Conservation (phyloP, 2,329 filamentous ascomycete genomes). For the Trichoderma lentiforme region DNA sequence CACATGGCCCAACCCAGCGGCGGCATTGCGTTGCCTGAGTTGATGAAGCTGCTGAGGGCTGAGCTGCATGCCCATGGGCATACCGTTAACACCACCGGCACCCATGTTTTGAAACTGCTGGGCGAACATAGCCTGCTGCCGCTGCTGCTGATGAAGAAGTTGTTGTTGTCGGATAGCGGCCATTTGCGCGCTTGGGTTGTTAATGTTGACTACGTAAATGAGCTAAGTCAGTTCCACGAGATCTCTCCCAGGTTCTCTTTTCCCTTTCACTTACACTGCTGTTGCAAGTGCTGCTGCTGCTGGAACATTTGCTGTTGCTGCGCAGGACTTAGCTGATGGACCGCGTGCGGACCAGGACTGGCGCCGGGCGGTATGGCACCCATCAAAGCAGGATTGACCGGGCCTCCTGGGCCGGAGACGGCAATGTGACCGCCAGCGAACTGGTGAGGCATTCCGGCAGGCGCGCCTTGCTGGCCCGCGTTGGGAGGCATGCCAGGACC, state of each 20-base stretch:
- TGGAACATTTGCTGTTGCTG: constrained; percentile 58
- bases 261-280: constrained; percentile 32
- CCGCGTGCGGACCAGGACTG: constrained; percentile 63
- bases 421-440: constrained; percentile 62
- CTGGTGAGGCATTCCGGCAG: constrained; percentile 66
- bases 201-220: constrained; percentile 29
- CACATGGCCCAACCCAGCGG: constrained; percentile 42
- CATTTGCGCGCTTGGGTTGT: constrained; percentile 36
- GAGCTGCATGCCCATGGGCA: constrained; percentile 53
- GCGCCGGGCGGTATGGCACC: constrained; percentile 68
- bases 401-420: constrained; percentile 67
- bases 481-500: constrained; percentile 61
- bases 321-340: constrained; percentile 67
- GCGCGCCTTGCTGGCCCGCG: constrained; percentile 65
- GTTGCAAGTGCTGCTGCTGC: constrained; percentile 42
- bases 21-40: constrained; percentile 41
- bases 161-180: constrained; percentile 53
- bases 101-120: constrained; percentile 56
- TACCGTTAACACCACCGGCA: constrained; percentile 35
- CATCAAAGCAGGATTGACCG: constrained; percentile 75
- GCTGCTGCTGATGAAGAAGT: constrained; percentile 52
- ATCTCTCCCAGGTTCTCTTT: not conserved
- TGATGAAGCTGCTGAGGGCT: constrained; percentile 51
- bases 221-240: not conserved
- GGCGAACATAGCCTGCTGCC: constrained; percentile 54